Evolutionary conservation across 1,284 basidiomycete genomes (phyloP), one percentile per base, ranked within the genome.

Genomic region (Rhodotorula sp.): DNA sequence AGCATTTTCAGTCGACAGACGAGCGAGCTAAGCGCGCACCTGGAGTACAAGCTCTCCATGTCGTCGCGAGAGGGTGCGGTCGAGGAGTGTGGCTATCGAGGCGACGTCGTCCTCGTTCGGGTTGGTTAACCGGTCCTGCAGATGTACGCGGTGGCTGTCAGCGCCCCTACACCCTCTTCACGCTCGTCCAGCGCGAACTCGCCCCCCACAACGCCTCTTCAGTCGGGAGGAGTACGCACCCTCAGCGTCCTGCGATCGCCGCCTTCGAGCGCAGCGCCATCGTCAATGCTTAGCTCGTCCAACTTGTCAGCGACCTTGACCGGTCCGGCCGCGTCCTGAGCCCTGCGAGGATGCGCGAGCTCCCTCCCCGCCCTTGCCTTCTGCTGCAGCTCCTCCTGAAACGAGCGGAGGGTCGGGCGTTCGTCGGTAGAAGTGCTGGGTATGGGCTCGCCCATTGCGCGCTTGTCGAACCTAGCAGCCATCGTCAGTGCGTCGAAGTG

Each of bases 1-100:
- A 39, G 34, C 13, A 10, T 30, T 22, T 7, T 7, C 10, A 32
- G 8, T 36, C 24, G 36, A 7, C 30, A 2, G 11, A 19, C 20
- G 32, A 27, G 54, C n/a, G 7, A 20, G 39, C 24, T 1, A 63
- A 36, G 10, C 39, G 10, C 39, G 51, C 46, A 76, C 62, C 27
- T 70, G 58, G 29, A 77, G 49, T 15, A 74, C 53, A 29, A 75
- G 44, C 46, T 77, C 75, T 20, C 73, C 75, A 15, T 67, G 62
- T 0, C 46, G 46, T 6, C 64, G 71, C 27, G 59, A 48, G 29
- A 74, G 66, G 3, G 64, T 27, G 36, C 67, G 70, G n/a, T 67
- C 70, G 62, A 74, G 34, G 9, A 74, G 32, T 11, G 62, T 34
- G 17, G 62, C 48, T 9, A 74, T 47, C 22, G 62, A 49, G 3